Evolutionary conservation across 495 filamentous ascomycete genomes (phyloP).

Genomic region (Hypoxylon perforatum): DNA sequence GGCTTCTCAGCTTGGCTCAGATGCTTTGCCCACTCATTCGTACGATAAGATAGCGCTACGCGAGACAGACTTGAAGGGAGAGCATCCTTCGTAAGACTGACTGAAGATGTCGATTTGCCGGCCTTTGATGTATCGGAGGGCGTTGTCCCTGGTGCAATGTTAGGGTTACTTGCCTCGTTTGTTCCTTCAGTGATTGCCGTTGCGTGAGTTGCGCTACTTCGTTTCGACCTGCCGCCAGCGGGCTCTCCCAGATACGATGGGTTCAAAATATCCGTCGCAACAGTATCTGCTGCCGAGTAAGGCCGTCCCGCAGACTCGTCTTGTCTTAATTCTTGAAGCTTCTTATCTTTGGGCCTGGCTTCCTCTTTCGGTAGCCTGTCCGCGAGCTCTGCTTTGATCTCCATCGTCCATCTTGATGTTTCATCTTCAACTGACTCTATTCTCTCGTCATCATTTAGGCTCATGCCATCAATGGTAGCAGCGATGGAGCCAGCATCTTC

Average conservation of each 20-base stretch:
- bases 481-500: constrained; percentile 61
- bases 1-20: constrained; percentile 80
- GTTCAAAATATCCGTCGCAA: constrained; percentile 43
- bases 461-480: constrained; percentile 65
- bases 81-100: constrained; percentile 59
- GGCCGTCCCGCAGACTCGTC: constrained; percentile 14
- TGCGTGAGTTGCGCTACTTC: constrained; percentile 31
- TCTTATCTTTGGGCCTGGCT: not conserved
- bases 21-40: constrained; percentile 97
- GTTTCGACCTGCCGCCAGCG: constrained; percentile 25
- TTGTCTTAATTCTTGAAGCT: not conserved
- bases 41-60: constrained; percentile 83
- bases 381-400: constrained; percentile 43
- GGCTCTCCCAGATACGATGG: constrained; percentile 23
- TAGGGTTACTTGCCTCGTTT: constrained; percentile 23
- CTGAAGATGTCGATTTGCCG: constrained; percentile 44
- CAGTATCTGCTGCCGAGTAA: constrained; percentile 40
- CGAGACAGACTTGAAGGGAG: constrained; percentile 71
- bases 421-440: constrained; percentile 15
- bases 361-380: constrained; percentile 19
- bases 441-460: constrained; percentile 48
- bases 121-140: constrained; percentile 42
- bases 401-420: constrained; percentile 22
- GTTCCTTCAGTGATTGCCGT: constrained; percentile 25
- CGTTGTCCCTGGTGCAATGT: constrained; percentile 11